Percentiles rank a stretch among this genome's conserved stretches.
phyloP scores from a whole-genome alignment of 352 stramenopile species.

The Pythium oligandrum region DNA sequence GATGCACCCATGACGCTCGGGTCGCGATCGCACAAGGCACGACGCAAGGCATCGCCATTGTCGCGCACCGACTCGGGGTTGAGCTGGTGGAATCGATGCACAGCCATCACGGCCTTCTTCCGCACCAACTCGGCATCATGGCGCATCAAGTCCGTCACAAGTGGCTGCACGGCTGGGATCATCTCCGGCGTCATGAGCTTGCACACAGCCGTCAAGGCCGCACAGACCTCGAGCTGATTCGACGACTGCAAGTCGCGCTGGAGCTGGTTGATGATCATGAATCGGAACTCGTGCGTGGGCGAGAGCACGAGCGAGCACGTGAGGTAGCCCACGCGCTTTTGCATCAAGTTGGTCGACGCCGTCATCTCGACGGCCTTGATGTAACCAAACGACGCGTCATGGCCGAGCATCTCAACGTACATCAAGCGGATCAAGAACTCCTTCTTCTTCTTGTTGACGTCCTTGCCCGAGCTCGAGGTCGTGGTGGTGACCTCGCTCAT shows the following conservation, averaged over 20 bases:
- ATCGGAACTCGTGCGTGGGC: constrained; percentile 99
- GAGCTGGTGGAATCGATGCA: constrained; percentile 99
- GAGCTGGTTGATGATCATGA: constrained; percentile 99
- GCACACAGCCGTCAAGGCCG: constrained; percentile 93
- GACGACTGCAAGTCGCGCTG: constrained; percentile 91
- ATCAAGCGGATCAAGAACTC: constrained; percentile 99
- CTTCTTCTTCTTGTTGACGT: constrained; percentile 95
- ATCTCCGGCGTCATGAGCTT: constrained; percentile 98
- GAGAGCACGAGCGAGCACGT: constrained; percentile 93
- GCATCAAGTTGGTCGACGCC: constrained; percentile 95
- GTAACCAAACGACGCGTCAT: constrained; percentile 99
- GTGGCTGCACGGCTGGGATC: constrained; percentile 94
- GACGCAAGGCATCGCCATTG: constrained; percentile 89
- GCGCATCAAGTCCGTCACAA: constrained; percentile 94
- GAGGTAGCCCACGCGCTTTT: constrained; percentile 98
- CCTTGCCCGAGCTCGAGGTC: constrained; percentile 62
- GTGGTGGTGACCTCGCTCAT: constrained; percentile 83
- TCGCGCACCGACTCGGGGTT: constrained; percentile 90
- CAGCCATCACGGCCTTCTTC: constrained; percentile 98
- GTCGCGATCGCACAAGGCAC: constrained; percentile 98
- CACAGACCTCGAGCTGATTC: constrained; percentile 93
- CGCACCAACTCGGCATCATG: constrained; percentile 97
- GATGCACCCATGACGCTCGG: constrained; percentile 97
- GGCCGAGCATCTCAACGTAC: constrained; percentile 99
- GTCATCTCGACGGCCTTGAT: constrained; percentile 98